phyloP scores from a whole-genome alignment of 177 flowering plant species.

The Vitis hybrid region DNA sequence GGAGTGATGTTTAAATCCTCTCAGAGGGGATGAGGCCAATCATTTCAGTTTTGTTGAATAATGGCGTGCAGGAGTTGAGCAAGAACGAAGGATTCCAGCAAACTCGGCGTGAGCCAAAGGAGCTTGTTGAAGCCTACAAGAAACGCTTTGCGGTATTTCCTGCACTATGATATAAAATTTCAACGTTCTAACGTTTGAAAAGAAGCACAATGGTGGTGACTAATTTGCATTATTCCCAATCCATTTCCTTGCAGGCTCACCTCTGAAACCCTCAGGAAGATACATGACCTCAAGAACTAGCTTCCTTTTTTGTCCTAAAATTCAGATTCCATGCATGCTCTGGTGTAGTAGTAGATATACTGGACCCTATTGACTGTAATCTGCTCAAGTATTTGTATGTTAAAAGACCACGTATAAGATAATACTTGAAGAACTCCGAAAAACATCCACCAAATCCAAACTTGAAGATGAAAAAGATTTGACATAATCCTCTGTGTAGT shows the following conservation, averaged over 20 bases:
- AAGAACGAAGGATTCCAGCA: conserved; percentile 32
- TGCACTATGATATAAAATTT: not conserved
- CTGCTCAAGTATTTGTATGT: too few species aligned
- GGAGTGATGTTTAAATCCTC: too few species aligned
- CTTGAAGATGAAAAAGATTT: too few species aligned
- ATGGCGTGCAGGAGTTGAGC: conserved; percentile 31
- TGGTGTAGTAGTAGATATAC: not conserved
- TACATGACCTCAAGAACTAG: not conserved
- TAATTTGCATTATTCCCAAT: not conserved
- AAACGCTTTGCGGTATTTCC: conserved; percentile 26
- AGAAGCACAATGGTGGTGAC: not conserved
- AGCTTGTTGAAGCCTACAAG: conserved; percentile 33
- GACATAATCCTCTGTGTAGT: too few species aligned
- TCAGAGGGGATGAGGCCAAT: not conserved
- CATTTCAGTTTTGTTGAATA: not conserved
- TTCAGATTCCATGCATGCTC: not conserved
- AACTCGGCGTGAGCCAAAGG: conserved; percentile 33
- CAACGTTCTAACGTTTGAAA: not conserved
- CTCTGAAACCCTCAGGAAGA: conserved; percentile 9
- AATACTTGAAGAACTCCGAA: too few species aligned
- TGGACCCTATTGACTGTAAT: too few species aligned
- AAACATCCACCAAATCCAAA: too few species aligned
- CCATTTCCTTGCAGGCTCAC: conserved; percentile 21
- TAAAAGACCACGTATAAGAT: too few species aligned
- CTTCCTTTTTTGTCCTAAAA: not conserved